Evolutionary conservation across 768 basidiomycete species (phyloP).

Genomic region (Nidula microcarpa): DNA sequence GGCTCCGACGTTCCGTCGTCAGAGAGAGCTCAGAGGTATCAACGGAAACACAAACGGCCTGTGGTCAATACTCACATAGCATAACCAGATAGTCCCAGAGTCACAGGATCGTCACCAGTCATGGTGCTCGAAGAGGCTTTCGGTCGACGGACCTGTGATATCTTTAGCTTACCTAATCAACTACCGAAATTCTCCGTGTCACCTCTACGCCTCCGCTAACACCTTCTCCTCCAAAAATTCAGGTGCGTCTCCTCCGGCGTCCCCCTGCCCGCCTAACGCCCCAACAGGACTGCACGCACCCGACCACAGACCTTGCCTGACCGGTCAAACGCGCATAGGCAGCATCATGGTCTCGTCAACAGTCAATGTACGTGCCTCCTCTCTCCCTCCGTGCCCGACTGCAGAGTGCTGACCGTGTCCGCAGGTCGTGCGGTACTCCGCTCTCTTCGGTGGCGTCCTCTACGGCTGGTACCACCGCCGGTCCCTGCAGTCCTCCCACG

Average conservation of each 20-base stretch:
- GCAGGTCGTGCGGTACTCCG: slow-evolving; percentile 93
- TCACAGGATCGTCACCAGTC: too few relatives aligned
- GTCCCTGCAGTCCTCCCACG: slow-evolving; percentile 79
- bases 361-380: slow-evolving; percentile 54
- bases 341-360: slow-evolving; percentile 67
- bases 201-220: slow-evolving; percentile 18
- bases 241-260: slow-evolving; percentile 17
- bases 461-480: slow-evolving; percentile 94
- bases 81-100: too few relatives aligned
- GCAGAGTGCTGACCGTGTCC: slow-evolving; percentile 1
- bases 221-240: slow-evolving; percentile 27
- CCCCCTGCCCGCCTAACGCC: not conserved
- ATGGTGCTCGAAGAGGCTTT: not conserved
- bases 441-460: slow-evolving; percentile 79
- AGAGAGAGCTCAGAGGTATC: too few relatives aligned
- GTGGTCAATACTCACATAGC: not conserved
- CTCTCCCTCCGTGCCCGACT: slow-evolving; percentile 8
- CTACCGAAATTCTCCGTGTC: slow-evolving; percentile 43
- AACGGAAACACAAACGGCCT: not conserved
- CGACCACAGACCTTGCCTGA: slow-evolving; percentile 19
- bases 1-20: too few relatives aligned
- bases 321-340: slow-evolving; percentile 23
- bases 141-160: too few relatives aligned
- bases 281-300: slow-evolving; percentile 16
- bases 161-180: slow-evolving; percentile 29